These are phyloP conservation scores for Nakaseomyces delphensis DNA, from an alignment of 1,139 yeast genomes.

Conservation along the genomic window DNA sequence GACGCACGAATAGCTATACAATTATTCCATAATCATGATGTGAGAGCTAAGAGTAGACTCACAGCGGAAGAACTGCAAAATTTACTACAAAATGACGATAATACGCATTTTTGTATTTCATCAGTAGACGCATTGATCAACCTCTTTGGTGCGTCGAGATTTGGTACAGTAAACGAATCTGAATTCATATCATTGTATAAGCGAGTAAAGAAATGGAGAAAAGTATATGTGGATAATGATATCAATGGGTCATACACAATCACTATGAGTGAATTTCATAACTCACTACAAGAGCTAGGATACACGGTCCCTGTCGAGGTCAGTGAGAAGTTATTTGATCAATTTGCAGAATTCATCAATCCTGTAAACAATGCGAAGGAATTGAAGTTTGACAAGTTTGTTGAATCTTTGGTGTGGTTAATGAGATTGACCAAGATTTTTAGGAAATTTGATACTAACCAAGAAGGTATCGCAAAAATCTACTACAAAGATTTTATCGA, in stretches of 20 bases:
- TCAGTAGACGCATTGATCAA: slow-evolving; percentile 30
- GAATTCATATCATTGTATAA: slow-evolving; percentile 31
- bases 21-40: slow-evolving; percentile 29
- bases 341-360: slow-evolving; percentile 29
- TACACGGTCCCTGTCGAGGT: slow-evolving; percentile 31
- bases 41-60: slow-evolving; percentile 25
- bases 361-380: slow-evolving; percentile 39
- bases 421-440: slow-evolving; percentile 71
- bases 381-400: slow-evolving; percentile 73
- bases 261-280: slow-evolving; percentile 28
- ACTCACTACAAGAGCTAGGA: slow-evolving; percentile 30
- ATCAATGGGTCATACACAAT: slow-evolving; percentile 30
- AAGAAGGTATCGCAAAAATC: slow-evolving; percentile 69
- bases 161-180: slow-evolving; percentile 28
- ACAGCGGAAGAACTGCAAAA: slow-evolving; percentile 31
- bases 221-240: slow-evolving; percentile 32
- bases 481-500: slow-evolving; percentile 71
- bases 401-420: slow-evolving; percentile 69
- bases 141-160: slow-evolving; percentile 30
- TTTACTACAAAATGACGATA: slow-evolving; percentile 31
- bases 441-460: slow-evolving; percentile 65
- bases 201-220: slow-evolving; percentile 31
- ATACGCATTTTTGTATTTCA: slow-evolving; percentile 28
- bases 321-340: slow-evolving; percentile 30
- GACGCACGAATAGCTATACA: slow-evolving; percentile 26